phyloP scores from a whole-genome alignment of 2,329 filamentous ascomycete species.

The Fusarium domesticum region DNA sequence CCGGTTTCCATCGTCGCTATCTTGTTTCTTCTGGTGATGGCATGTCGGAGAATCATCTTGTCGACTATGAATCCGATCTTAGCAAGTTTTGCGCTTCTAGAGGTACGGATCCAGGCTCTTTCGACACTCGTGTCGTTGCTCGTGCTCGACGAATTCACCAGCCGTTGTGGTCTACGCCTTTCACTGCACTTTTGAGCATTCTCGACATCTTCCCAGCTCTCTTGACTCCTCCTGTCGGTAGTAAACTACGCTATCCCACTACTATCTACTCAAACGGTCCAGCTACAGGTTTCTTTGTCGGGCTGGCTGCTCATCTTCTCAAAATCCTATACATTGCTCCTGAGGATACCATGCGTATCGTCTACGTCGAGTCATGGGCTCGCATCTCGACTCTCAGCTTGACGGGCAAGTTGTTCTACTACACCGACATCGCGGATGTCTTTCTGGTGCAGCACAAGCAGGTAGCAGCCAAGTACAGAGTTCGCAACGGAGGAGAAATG shows the following conservation, averaged over 20 bases:
- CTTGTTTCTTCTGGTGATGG: slow-evolving; percentile 73
- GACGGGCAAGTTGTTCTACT: slow-evolving; percentile 73
- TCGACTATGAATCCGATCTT: slow-evolving; percentile 45
- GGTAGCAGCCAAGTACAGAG: slow-evolving; percentile 49
- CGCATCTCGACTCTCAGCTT: slow-evolving; percentile 78
- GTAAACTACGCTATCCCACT: slow-evolving; percentile 55
- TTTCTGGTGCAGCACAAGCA: slow-evolving; percentile 80
- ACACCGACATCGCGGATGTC: slow-evolving; percentile 63
- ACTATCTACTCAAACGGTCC: slow-evolving; percentile 85
- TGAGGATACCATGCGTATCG: slow-evolving; percentile 60
- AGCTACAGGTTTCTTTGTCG: slow-evolving; percentile 78
- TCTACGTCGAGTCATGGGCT: slow-evolving; percentile 94
- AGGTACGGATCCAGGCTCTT: slow-evolving; percentile 43
- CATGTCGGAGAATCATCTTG: slow-evolving; percentile 64
- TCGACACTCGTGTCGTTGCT: slow-evolving; percentile 65
- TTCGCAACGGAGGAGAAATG: slow-evolving; percentile 39
- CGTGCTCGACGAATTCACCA: slow-evolving; percentile 83
- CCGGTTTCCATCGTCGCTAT: slow-evolving; percentile 70
- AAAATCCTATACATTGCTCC: slow-evolving; percentile 47
- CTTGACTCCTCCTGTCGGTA: slow-evolving; percentile 30
- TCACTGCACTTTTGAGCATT: slow-evolving; percentile 66
- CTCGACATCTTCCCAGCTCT: slow-evolving; percentile 59
- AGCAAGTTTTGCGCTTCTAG: slow-evolving; percentile 19
- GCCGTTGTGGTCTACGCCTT: slow-evolving; percentile 67
- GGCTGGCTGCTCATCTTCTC: slow-evolving; percentile 46